phyloP scores from a whole-genome alignment of 352 stramenopile species.

The Phytopythium delawarense region DNA sequence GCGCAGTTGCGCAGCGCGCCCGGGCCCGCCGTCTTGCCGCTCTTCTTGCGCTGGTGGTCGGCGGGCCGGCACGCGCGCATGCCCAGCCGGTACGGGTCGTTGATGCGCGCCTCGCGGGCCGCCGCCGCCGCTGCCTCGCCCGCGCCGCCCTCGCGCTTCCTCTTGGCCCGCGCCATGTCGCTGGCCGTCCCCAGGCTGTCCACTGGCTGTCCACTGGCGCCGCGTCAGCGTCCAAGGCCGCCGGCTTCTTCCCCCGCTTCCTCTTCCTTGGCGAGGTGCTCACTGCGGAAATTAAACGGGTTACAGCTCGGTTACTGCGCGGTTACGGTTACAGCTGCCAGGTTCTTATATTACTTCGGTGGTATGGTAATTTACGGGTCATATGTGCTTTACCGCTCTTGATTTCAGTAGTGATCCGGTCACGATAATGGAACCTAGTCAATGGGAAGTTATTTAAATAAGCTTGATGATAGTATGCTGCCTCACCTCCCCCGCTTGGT shows the following conservation, averaged over 20 bases:
- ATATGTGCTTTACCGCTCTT: no score
- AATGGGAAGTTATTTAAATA: no score
- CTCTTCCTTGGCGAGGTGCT: background rate
- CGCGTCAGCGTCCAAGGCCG: no score
- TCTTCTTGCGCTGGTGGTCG: conserved; percentile 62
- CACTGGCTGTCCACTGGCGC: no score
- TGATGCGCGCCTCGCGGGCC: conserved; percentile 28
- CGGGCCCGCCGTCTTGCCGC: conserved; percentile 18
- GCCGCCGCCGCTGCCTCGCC: conserved; percentile 7
- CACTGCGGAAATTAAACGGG: no score
- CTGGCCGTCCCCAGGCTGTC: background rate
- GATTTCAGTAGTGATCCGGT: no score
- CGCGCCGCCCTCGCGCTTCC: conserved; percentile 43
- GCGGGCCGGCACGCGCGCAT: conserved; percentile 39
- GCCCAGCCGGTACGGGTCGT: conserved; percentile 54
- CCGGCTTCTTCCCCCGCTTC: background rate
- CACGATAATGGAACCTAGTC: no score
- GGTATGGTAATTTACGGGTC: no score
- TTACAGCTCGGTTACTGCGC: no score
- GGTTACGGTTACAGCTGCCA: no score
- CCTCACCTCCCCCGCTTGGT: background rate
- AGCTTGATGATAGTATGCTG: no score
- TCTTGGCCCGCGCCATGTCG: conserved; percentile 29
- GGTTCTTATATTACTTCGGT: no score
- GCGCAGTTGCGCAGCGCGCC: conserved; percentile 51